Conservation (phyloP, 257 asterid genomes). For the Gardenia jasminoides region DNA sequence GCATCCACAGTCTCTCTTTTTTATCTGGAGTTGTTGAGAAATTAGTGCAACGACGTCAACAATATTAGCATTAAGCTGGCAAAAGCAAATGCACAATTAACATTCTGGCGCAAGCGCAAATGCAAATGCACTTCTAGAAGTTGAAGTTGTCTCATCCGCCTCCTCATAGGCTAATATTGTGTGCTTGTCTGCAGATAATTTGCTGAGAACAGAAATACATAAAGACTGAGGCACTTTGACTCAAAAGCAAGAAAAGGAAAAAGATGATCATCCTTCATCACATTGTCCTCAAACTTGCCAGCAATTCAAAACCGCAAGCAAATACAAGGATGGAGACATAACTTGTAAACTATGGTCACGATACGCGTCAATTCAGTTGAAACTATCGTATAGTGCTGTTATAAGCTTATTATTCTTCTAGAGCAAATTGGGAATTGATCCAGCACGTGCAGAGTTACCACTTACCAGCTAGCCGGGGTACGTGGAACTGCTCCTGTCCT, state of each 20-base stretch:
- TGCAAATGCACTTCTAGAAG: not conserved
- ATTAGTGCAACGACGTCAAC: not conserved
- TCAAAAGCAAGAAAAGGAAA: not conserved
- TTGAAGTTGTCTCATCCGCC: not conserved
- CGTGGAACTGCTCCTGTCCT: too few species aligned
- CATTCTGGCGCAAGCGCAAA: not conserved
- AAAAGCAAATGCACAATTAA: too few species aligned
- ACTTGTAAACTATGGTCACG: not conserved
- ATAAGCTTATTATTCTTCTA: too few species aligned
- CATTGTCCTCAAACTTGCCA: not conserved
- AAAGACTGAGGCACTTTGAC: not conserved
- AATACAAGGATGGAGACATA: not conserved
- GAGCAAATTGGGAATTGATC: too few species aligned
- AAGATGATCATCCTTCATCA: not conserved
- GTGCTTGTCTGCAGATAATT: not conserved
- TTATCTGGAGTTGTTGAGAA: not conserved
- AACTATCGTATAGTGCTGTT: too few species aligned
- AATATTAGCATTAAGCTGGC: too few species aligned
- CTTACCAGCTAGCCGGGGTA: too few species aligned
- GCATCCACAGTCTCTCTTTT: not conserved
- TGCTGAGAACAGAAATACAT: not conserved
- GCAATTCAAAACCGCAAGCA: not conserved
- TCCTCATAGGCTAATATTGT: not conserved
- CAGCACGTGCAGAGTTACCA: too few species aligned
- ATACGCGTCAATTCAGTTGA: not conserved